Evolutionary conservation across 352 stramenopile species (phyloP).

Genomic region (Phytopythium kandeliae): DNA sequence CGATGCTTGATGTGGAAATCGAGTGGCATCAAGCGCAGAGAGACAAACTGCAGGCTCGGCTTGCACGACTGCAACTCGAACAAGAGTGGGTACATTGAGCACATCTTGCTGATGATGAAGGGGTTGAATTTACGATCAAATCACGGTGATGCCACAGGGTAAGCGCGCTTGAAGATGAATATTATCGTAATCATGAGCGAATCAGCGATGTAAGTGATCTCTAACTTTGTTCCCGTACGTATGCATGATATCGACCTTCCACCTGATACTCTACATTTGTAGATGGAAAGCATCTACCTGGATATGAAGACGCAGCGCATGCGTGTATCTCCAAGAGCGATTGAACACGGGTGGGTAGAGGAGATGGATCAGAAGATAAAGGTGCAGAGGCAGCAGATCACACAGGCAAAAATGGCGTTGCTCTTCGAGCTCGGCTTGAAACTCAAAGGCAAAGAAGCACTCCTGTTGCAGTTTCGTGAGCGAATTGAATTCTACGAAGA

Average conservation of each 20-base stretch:
- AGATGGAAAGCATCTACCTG: constrained; percentile 79
- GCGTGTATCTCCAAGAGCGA: constrained; percentile 65
- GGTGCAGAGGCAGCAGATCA: constrained; percentile 50
- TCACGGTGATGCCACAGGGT: constrained; percentile 22
- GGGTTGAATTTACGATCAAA: not conserved
- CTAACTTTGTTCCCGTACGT: not conserved
- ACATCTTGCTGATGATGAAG: not conserved
- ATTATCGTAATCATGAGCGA: constrained; percentile 48
- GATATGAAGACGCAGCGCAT: constrained; percentile 77
- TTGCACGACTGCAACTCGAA: constrained; percentile 50
- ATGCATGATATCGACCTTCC: no score
- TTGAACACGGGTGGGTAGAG: constrained; percentile 78
- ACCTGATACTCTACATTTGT: constrained; percentile 1
- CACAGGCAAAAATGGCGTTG: constrained; percentile 42
- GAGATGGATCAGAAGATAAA: constrained; percentile 79
- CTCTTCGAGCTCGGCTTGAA: constrained; percentile 51
- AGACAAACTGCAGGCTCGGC: constrained; percentile 41
- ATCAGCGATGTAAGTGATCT: constrained; percentile 47
- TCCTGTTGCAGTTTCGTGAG: constrained; percentile 24
- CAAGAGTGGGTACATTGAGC: constrained; percentile 34
- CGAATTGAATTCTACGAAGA: constrained; percentile 37
- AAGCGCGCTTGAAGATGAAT: constrained; percentile 56
- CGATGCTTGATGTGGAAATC: constrained; percentile 59
- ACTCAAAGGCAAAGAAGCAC: constrained; percentile 51
- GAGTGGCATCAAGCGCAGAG: constrained; percentile 57